A percentile compares a stretch with the other conserved stretches of the same genome.
Evolutionary conservation across 1,284 basidiomycete species (phyloP).

Genomic region (Pseudozyma pruni): DNA sequence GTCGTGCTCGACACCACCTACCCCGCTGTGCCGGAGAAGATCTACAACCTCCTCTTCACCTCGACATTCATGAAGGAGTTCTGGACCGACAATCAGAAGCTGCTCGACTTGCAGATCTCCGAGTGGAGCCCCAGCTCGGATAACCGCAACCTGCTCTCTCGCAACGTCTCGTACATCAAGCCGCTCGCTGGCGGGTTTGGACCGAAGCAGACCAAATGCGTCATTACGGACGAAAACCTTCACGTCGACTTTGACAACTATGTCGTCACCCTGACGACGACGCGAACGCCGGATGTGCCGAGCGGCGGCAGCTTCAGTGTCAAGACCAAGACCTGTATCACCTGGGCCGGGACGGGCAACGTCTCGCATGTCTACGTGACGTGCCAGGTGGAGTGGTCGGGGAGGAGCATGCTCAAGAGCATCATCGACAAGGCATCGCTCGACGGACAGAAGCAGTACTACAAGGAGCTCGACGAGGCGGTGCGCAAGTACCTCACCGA

Average conservation of each 20-base stretch:
- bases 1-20: constrained; percentile 80
- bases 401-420: constrained; percentile 93
- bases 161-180: constrained; percentile 95
- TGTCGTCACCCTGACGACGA: constrained; percentile 85
- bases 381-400: constrained; percentile 93
- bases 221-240: constrained; percentile 85
- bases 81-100: constrained; percentile 85
- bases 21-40: constrained; percentile 90
- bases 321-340: constrained; percentile 93
- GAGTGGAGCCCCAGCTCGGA: constrained; percentile 70
- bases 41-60: constrained; percentile 95
- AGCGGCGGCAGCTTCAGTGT: constrained; percentile 90
- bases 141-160: constrained; percentile 76
- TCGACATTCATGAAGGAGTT: constrained; percentile 96
- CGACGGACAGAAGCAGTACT: constrained; percentile 93
- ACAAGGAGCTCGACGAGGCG: constrained; percentile 82
- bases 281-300: constrained; percentile 92
- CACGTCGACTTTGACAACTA: constrained; percentile 87
- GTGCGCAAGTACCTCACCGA: constrained; percentile 83
- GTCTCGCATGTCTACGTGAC: constrained; percentile 85
- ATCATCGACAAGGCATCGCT: constrained; percentile 92
- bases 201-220: constrained; percentile 93
- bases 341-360: constrained; percentile 82
- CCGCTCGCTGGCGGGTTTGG: constrained; percentile 87
- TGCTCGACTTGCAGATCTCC: constrained; percentile 70